phyloP scores from a whole-genome alignment of 331 rosid genomes.

The Prunus yedoensis region DNA sequence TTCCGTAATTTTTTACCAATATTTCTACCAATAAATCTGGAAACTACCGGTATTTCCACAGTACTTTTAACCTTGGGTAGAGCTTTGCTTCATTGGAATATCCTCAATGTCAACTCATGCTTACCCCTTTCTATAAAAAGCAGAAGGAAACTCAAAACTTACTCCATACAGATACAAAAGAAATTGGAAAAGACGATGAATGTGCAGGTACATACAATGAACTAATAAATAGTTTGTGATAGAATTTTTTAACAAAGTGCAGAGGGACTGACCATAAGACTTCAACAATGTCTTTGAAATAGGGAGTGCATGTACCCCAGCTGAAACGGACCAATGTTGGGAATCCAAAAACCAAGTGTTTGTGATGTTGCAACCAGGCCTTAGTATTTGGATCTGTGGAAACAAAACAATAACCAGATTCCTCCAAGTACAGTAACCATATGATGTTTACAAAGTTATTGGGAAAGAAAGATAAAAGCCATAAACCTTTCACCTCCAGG shows the following conservation, averaged over 20 bases:
- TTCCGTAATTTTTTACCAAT: background rate
- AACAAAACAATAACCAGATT: constrained; percentile 28
- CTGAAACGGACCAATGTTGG: constrained; percentile 91
- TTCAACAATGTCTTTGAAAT: constrained; percentile 64
- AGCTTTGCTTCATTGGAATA: background rate
- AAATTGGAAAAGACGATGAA: background rate
- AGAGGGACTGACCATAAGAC: constrained; percentile 67
- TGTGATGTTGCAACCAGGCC: constrained; percentile 80
- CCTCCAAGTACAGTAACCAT: constrained; percentile 11
- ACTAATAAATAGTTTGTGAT: background rate
- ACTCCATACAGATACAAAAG: background rate
- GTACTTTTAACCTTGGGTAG: background rate
- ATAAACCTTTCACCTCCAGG: constrained; percentile 68
- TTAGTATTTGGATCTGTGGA: constrained; percentile 75
- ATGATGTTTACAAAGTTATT: constrained; percentile 7
- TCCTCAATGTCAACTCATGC: background rate
- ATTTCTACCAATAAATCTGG: background rate
- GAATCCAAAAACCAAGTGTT: constrained; percentile 78
- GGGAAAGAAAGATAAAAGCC: constrained; percentile 4
- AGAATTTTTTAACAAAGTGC: constrained; percentile 17
- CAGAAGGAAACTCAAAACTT: background rate
- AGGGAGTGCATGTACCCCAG: constrained; percentile 92
- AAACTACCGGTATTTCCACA: background rate
- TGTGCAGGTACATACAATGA: background rate
- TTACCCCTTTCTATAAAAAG: too few relatives aligned